A percentile compares a stretch with the other conserved stretches of the same genome.
These are phyloP conservation scores for Fusarium burgessii DNA, from an alignment of 2,329 filamentous ascomycete genomes.

Conservation along the genomic window DNA sequence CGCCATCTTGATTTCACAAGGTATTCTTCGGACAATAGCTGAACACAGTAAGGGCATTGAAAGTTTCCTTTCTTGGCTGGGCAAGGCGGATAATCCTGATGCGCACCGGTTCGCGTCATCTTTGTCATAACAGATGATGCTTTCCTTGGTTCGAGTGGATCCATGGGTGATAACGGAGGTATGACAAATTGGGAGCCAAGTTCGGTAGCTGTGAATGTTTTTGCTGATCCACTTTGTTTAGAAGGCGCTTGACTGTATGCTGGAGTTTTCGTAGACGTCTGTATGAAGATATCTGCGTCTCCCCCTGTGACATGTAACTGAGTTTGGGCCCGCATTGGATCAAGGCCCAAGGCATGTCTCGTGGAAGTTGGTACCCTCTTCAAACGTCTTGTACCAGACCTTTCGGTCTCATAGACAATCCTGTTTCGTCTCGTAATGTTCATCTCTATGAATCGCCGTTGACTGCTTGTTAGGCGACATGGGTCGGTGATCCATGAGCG, in stretches of 20 bases:
- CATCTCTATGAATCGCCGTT: not conserved
- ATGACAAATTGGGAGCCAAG: not conserved
- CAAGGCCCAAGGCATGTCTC: too few species aligned
- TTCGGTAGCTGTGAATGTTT: not conserved
- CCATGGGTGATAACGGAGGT: not conserved
- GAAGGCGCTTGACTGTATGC: not conserved
- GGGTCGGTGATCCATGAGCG: not conserved
- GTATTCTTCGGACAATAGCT: not conserved
- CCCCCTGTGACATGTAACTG: too few species aligned
- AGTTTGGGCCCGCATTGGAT: too few species aligned
- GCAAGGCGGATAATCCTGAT: not conserved
- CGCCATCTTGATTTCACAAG: not conserved
- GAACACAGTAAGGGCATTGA: not conserved
- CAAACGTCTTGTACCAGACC: too few species aligned
- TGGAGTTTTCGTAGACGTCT: too few species aligned
- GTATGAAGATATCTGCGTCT: too few species aligned
- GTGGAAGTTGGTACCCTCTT: not conserved
- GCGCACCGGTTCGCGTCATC: not conserved
- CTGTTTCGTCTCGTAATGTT: not conserved
- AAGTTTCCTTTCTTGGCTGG: not conserved
- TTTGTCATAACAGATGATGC: not conserved
- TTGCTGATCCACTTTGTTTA: not conserved
- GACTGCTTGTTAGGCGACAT: not conserved
- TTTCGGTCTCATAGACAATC: not conserved
- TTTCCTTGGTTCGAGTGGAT: not conserved